These are phyloP conservation scores for Penicillium sp. DNA, from an alignment of 2,329 filamentous ascomycete genomes.

Conservation along the genomic window DNA sequence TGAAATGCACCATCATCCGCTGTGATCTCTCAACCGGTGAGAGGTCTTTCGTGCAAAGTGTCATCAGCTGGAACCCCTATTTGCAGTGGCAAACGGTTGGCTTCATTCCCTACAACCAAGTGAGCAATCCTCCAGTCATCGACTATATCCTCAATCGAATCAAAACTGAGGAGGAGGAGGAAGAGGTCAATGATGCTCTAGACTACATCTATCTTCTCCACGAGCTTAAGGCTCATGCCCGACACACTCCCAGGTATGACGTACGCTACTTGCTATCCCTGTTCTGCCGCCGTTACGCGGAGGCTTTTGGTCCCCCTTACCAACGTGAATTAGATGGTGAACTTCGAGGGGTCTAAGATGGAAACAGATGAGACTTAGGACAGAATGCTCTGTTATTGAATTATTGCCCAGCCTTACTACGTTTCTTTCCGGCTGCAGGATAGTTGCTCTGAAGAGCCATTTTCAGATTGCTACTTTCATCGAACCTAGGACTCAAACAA, in stretches of 20 bases:
- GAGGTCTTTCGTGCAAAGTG: background rate
- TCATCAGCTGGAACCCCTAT: background rate
- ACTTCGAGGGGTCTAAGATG: too few species aligned
- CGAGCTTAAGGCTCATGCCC: background rate
- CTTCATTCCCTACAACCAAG: background rate
- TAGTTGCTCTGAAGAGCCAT: too few species aligned
- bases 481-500: too few species aligned
- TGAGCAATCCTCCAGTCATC: background rate
- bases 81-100: background rate
- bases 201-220: background rate
- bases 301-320: background rate
- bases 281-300: background rate
- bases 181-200: background rate
- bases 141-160: background rate
- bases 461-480: too few species aligned
- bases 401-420: too few species aligned
- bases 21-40: background rate
- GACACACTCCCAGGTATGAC: background rate
- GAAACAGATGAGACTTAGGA: too few species aligned
- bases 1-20: background rate
- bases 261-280: background rate
- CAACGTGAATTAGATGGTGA: too few species aligned
- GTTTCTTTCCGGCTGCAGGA: too few species aligned
- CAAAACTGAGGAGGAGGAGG: background rate
- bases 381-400: too few species aligned